Evolutionary conservation across 306 rosid species (phyloP), one percentile per base, ranked within the genome.

Genomic region (Biancaea sappan): DNA sequence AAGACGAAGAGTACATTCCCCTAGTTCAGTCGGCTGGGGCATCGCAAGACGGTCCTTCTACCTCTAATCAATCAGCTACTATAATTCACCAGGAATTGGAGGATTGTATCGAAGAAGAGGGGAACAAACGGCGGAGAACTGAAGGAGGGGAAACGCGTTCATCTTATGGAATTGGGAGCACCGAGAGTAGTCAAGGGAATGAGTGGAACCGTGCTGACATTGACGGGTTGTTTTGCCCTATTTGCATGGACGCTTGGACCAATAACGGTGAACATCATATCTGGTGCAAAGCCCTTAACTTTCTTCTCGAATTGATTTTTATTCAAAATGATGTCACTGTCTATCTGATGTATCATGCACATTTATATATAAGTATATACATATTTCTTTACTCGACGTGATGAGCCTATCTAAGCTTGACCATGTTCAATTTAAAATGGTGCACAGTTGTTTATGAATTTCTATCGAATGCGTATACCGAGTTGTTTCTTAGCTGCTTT

Each of bases 211-310:
- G 76, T 81, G 22, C 44, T 40, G 91, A 93, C 43, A 72, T 75
- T 21, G 94, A 89, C 14, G 97, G 92, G 21, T 79, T 94, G 12
- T 51, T 74, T 80, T 91, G 98, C 90, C 86, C 97, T 41, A 94
- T 94, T 71, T 94, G 96, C 79, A 75, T 94, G 94, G 94, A 94
- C 3, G 80, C 82, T 66, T 91, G 94, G 98, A 86, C 94, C 77
- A 31, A 31, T 37, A 56, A 77, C 34, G 97, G 97, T 13, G 90
- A 71, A 35, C 98, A 94, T 64, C 86, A 81, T 70, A 80, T 91
- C 71, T 86, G 98, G 98, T 90, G 57, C 79, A 32, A 53, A 37
- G 8, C 60, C 71, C 11, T 61, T 37, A 31, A 22, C 29, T 6
- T 44, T 41, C 21, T 5, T 31, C 7, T 21, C 11, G 11, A 32